Base-by-base conservation (phyloP, 2,329 filamentous ascomycete genomes). In the Tetracladium maxilliforme region DNA sequence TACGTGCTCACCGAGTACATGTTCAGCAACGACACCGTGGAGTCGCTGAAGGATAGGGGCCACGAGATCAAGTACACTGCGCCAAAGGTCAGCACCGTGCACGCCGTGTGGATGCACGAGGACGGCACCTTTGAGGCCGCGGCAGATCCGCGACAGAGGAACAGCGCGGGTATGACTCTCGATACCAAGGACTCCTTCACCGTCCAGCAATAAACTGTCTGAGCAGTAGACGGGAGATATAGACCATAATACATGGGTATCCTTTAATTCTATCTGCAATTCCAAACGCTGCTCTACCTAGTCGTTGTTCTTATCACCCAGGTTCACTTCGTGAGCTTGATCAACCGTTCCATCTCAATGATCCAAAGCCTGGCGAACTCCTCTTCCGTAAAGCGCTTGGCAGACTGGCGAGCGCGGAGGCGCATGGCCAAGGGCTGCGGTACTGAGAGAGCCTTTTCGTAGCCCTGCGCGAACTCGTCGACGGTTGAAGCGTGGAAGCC, bases 401-500 rank as follows among this genome's bases (percentile, higher is more conserved):
- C 80, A 6, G 82, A 92, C 38, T 66, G 58, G 19, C 84, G 64
- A 1, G 90, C 87, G 29, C 87, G 61, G 16, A 63, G 49, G 13
- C 90, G 66, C 59, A 93, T 81, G 0, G 68, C 71, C 10, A 86
- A 51, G 15, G 52, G 40, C 0, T 52, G 49, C 8, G 71, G 58
- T 4, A 90, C 55, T 0, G 65, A 64, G 6, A 95, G 54, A 0
- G 84, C 87, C 43, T 78, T 70, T 33, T 75, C 71, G 43, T 84
- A 98, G 1, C 69, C 81, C 8, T 69, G 58, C 1, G 87, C 83
- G 44, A 92, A 98, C 30, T 93, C 77, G 4, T 68, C 58, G 6
- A 69, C 58, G 0, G 77, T 87, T 2, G 72, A 77, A 1, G 86
- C 87, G 39, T 87, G 83, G 55, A 87, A 95, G 5, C 90, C 87